A percentile compares a stretch with the other conserved stretches of the same genome.
Evolutionary conservation across 768 basidiomycete genomes (phyloP).

Genomic region (Ephemerocybe angulata): DNA sequence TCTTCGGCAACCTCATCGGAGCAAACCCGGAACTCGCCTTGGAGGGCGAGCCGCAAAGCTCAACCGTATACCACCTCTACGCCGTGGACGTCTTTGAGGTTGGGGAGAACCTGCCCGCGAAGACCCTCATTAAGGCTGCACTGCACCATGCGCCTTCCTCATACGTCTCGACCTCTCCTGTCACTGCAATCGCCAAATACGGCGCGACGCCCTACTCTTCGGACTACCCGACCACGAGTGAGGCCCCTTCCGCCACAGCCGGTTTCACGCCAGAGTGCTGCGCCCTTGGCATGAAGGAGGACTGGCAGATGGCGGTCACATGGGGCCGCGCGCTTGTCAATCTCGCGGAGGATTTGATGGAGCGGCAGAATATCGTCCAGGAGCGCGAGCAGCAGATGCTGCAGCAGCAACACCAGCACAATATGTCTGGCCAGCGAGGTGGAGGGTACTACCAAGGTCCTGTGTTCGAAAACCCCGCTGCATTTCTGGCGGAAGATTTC

Average conservation of each 20-base stretch:
- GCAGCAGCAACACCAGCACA: background rate
- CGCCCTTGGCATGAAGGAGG: slow-evolving; percentile 32
- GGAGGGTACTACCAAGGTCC: too few relatives aligned
- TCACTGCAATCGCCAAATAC: background rate
- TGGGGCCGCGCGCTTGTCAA: slow-evolving; percentile 66
- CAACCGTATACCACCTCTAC: slow-evolving; percentile 60
- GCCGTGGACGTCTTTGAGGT: slow-evolving; percentile 70
- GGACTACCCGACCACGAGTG: too few relatives aligned
- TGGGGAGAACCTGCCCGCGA: slow-evolving; percentile 56
- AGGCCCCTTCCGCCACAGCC: background rate
- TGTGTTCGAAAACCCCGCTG: slow-evolving; percentile 6
- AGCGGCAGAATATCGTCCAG: slow-evolving; percentile 19
- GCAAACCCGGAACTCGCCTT: slow-evolving; percentile 48
- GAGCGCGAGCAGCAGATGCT: slow-evolving; percentile 8
- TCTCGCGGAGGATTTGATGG: slow-evolving; percentile 51
- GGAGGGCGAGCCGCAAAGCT: slow-evolving; percentile 49
- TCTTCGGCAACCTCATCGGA: slow-evolving; percentile 59
- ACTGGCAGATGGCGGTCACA: slow-evolving; percentile 66
- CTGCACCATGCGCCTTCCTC: background rate
- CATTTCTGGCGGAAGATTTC: slow-evolving; percentile 9
- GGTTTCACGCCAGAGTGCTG: background rate
- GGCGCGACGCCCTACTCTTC: too few relatives aligned
- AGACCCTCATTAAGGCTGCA: slow-evolving; percentile 17
- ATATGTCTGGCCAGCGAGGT: too few relatives aligned
- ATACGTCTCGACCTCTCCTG: background rate